A percentile compares a stretch with the other conserved stretches of the same genome.
These are phyloP conservation scores for Solanum pennellii DNA, from an alignment of 257 asterid genomes.

Conservation along the genomic window DNA sequence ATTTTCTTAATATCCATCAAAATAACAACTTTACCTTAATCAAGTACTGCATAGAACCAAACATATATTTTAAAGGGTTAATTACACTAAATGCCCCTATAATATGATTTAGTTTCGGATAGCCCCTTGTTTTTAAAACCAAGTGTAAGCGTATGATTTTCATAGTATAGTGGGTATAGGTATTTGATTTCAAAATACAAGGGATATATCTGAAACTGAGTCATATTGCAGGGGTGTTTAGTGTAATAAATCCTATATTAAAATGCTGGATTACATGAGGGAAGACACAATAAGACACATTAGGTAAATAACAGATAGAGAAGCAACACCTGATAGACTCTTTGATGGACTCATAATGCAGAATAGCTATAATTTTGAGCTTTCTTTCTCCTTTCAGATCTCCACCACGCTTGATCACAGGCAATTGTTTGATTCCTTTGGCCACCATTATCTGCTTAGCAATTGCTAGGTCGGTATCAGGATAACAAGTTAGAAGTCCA, in stretches of 20 bases:
- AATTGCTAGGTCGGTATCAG: conserved; percentile 75
- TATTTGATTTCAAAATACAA: not conserved
- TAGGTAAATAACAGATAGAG: not conserved
- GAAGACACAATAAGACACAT: not conserved
- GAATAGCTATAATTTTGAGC: conserved; percentile 47
- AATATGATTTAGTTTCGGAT: not conserved
- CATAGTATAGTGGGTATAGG: not conserved
- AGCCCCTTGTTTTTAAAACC: not conserved
- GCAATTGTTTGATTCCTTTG: conserved; percentile 85
- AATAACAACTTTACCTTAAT: not conserved
- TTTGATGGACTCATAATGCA: conserved; percentile 72
- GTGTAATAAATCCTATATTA: not conserved
- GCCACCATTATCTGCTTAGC: conserved; percentile 98
- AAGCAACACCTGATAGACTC: conserved; percentile 51
- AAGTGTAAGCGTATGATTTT: not conserved
- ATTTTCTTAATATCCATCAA: not conserved
- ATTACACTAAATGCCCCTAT: too few relatives aligned
- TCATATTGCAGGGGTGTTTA: not conserved
- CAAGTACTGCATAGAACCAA: not conserved
- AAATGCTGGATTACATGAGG: not conserved
- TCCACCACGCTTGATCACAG: conserved; percentile 64
- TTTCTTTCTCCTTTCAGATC: conserved; percentile 49
- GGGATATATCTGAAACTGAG: not conserved
- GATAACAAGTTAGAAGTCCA: conserved; percentile 74
- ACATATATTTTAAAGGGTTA: not conserved